phyloP scores from a whole-genome alignment of 352 stramenopile species.

The Globisporangium ultimum region DNA sequence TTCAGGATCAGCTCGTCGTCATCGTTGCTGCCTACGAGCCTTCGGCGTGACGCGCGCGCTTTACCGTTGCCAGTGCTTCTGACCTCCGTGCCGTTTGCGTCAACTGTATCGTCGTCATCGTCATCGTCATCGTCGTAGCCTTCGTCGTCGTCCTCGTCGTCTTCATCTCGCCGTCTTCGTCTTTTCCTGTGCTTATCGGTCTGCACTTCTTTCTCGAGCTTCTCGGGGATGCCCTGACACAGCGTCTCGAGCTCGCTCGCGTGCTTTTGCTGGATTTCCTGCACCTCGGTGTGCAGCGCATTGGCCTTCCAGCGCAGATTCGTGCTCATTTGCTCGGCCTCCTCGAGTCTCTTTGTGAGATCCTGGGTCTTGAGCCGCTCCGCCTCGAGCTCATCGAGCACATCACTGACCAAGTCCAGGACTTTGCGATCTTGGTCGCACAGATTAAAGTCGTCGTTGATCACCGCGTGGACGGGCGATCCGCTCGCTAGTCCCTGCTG shows the following conservation, averaged over 20 bases:
- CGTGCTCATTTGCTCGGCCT: conserved; percentile 42
- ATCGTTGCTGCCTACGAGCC: conserved; percentile 19
- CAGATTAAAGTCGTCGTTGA: conserved; percentile 37
- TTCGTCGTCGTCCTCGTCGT: conserved; percentile 12
- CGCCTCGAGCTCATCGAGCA: conserved; percentile 47
- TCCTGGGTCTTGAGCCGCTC: conserved; percentile 27
- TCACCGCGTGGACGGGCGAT: neutral
- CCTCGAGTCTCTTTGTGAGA: conserved; percentile 34
- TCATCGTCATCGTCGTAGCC: conserved; percentile 20
- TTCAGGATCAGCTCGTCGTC: conserved; percentile 56
- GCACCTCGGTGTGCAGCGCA: conserved; percentile 32
- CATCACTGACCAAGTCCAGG: conserved; percentile 43
- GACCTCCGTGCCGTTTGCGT: too few species aligned
- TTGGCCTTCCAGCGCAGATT: conserved; percentile 60
- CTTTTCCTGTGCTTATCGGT: conserved; percentile 19
- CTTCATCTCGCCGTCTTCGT: neutral
- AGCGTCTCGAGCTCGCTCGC: conserved; percentile 37
- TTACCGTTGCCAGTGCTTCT: conserved; percentile 6
- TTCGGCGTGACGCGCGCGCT: conserved; percentile 18
- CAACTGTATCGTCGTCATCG: conserved; percentile 12
- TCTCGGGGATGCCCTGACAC: conserved; percentile 26
- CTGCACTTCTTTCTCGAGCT: conserved; percentile 46
- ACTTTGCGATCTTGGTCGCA: conserved; percentile 66
- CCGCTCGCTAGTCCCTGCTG: neutral
- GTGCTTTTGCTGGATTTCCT: conserved; percentile 28